phyloP scores from a whole-genome alignment of 2,329 filamentous ascomycete genomes.

The Ophiostoma sp. region DNA sequence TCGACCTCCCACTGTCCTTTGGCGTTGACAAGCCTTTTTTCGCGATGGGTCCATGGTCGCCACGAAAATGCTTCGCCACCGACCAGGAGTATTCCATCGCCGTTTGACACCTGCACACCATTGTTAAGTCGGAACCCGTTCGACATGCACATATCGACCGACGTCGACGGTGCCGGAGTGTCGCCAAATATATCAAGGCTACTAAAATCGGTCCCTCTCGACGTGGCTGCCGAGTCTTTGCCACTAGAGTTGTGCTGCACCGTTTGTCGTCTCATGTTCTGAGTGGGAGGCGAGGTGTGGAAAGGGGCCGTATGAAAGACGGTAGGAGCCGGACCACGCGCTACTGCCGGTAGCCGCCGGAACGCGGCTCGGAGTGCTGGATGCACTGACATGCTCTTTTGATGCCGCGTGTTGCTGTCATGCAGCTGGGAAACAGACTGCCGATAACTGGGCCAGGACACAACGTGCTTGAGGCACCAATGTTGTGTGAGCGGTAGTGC shows the following conservation, averaged over 20 bases:
- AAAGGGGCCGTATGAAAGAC: not conserved
- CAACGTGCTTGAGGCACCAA: too few species aligned
- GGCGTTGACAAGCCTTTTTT: constrained; percentile 56
- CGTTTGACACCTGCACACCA: constrained; percentile 59
- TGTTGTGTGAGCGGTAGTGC: too few species aligned
- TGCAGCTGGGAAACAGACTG: too few species aligned
- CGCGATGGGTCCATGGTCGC: constrained; percentile 63
- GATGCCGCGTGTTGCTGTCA: too few species aligned
- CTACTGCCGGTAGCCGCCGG: not conserved
- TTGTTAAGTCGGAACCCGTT: constrained; percentile 86
- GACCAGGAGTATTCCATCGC: constrained; percentile 60
- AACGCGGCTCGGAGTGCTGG: not conserved
- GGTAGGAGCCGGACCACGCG: not conserved
- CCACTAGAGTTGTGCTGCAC: not conserved
- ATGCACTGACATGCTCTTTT: too few species aligned
- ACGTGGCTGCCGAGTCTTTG: not conserved
- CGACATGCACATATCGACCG: constrained; percentile 72
- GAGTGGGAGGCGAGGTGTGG: not conserved
- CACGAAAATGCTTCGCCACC: constrained; percentile 84
- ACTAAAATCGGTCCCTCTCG: constrained; percentile 55
- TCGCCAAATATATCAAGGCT: constrained; percentile 73
- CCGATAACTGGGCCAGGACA: too few species aligned
- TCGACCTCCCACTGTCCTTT: constrained; percentile 78
- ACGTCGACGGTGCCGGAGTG: constrained; percentile 70
- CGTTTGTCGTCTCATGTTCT: not conserved